Base-by-base conservation (phyloP, 148 eudicot species). In the Pharnaceum exiguum region DNA sequence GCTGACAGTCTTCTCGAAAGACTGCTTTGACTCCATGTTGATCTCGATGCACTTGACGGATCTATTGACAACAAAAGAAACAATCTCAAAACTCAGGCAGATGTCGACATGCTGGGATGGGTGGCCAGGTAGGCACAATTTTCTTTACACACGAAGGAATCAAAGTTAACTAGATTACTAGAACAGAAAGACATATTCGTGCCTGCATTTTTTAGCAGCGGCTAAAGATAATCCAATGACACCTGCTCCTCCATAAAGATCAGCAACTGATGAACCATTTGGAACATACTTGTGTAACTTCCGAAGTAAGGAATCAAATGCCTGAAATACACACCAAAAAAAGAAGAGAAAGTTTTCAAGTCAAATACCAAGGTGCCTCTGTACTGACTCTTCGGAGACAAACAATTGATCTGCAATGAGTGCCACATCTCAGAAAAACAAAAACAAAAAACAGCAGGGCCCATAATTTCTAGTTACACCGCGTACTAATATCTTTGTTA, bases 181-280 rank as follows among this genome's bases (percentile, higher is more conserved):
- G 7, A 10, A 42, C 12, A 47, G 2, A 39, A 69, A 27, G 16
- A 32, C 25, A 55, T n/a, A 29, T 46, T 30, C 59, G 29, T 63
- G 63, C 96, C 90, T 83, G 91, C 99, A 85, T 68, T 89, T 93
- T 75, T 82, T 85, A 42, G 83, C 30, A 59, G 76, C 77, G 58
- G 95, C 95, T 71, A 93, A 82, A 71, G 99, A 93, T 64, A 93
- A 78, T 63, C 96, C 99, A 70, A 93, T 93, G 12, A 86, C 95
- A 69, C 99, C 99, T 72, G 91, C 88, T 73, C 99, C 99, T 46
- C 95, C 99, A 73, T 93, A 89, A 23, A 93, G 79, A 72, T 88
- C 99, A 78, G 76, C 79, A 68, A 89, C 96, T 35, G 99, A 83
- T 42, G 96, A 75, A 53, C 95, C 96, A 49, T 27, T n/a, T 11